phyloP scores from a whole-genome alignment of 148 eudicot species.

The Amaranthus cruentus region DNA sequence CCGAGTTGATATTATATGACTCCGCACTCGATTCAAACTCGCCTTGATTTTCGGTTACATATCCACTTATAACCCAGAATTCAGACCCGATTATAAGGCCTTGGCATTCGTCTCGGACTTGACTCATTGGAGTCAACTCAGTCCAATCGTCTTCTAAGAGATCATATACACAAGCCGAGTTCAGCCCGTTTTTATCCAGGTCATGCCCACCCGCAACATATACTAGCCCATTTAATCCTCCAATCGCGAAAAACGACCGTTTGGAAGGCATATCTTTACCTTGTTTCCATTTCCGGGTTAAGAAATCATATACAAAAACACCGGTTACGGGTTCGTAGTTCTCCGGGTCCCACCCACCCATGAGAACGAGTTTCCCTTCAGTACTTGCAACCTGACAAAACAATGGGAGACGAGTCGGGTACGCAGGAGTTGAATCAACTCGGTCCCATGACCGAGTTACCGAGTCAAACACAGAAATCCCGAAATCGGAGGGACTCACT shows the following conservation, averaged over 20 bases:
- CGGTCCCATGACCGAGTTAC: slow-evolving; percentile 42
- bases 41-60: slow-evolving; percentile 62
- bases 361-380: slow-evolving; percentile 54
- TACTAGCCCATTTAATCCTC: slow-evolving; percentile 30
- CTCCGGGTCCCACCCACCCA: slow-evolving; percentile 78
- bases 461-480: slow-evolving; percentile 49
- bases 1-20: slow-evolving; percentile 25
- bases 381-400: slow-evolving; percentile 61
- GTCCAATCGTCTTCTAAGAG: slow-evolving; percentile 43
- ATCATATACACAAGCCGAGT: slow-evolving; percentile 48
- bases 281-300: slow-evolving; percentile 44
- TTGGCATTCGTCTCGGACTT: slow-evolving; percentile 72
- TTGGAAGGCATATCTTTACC: slow-evolving; percentile 53
- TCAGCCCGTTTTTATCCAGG: slow-evolving; percentile 56
- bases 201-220: slow-evolving; percentile 80
- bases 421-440: slow-evolving; percentile 47
- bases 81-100: slow-evolving; percentile 58
- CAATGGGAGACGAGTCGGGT: slow-evolving; percentile 54
- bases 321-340: slow-evolving; percentile 49
- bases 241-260: slow-evolving; percentile 56
- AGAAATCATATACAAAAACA: slow-evolving; percentile 58
- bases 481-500: slow-evolving; percentile 31
- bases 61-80: slow-evolving; percentile 84
- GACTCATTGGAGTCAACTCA: slow-evolving; percentile 55
- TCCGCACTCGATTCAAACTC: slow-evolving; percentile 54